A percentile compares a stretch with the other conserved stretches of the same genome.
Conservation (phyloP, 1,139 yeast genomes). For the Hemisphaericaspora lyxosophila region DNA sequence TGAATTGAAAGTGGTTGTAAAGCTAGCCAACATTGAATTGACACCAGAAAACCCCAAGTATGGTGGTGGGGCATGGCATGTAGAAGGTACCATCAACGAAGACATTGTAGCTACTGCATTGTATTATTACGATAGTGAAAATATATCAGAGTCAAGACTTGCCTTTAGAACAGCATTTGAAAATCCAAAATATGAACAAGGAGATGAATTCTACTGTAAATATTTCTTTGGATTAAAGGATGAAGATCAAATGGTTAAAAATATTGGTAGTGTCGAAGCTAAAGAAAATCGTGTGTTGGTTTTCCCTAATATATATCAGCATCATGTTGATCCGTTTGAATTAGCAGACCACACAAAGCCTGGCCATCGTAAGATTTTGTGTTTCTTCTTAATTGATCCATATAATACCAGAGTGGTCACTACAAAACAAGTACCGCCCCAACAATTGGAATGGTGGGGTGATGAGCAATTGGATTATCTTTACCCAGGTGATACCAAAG, state of each 20-base stretch:
- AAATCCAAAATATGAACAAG: slow-evolving; percentile 40
- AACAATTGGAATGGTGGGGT: slow-evolving; percentile 39
- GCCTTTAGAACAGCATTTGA: slow-evolving; percentile 32
- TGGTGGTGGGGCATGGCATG: slow-evolving; percentile 47
- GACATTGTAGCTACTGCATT: slow-evolving; percentile 43
- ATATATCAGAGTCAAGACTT: slow-evolving; percentile 36
- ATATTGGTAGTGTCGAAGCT: slow-evolving; percentile 27
- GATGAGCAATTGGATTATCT: slow-evolving; percentile 17
- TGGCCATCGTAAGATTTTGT: slow-evolving; percentile 42
- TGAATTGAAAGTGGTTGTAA: slow-evolving; percentile 39
- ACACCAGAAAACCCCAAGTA: slow-evolving; percentile 43
- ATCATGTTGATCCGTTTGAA: slow-evolving; percentile 39
- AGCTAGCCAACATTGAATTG: slow-evolving; percentile 42
- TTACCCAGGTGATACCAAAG: slow-evolving; percentile 12
- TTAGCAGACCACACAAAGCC: slow-evolving; percentile 33
- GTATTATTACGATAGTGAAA: slow-evolving; percentile 44
- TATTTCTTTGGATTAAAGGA: slow-evolving; percentile 30
- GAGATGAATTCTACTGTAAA: slow-evolving; percentile 27
- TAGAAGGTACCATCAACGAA: slow-evolving; percentile 45
- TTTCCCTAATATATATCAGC: slow-evolving; percentile 44
- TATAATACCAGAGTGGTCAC: slow-evolving; percentile 27
- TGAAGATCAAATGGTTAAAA: slow-evolving; percentile 22
- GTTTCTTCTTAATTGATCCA: slow-evolving; percentile 44
- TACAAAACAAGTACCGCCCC: slow-evolving; percentile 41
- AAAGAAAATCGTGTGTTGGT: slow-evolving; percentile 30